Evolutionary conservation across 1,139 yeast species (phyloP).

Genomic region (Sugiyamaella novakii): DNA sequence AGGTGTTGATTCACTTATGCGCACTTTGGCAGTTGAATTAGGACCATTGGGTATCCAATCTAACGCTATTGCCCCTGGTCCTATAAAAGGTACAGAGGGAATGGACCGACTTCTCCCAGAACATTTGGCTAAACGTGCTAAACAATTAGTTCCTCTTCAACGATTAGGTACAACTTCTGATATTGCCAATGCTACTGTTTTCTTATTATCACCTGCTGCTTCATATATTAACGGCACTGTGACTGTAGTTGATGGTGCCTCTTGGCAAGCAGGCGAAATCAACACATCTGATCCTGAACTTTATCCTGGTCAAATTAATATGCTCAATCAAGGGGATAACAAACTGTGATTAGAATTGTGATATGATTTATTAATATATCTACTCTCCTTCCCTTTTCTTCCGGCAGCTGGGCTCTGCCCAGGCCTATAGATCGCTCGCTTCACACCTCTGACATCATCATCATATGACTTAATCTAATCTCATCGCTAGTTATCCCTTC

Average conservation of each 20-base stretch:
- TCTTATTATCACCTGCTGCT: conserved; percentile 80
- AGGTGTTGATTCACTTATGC: conserved; percentile 83
- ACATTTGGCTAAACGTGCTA: conserved; percentile 44
- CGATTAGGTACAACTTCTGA: conserved; percentile 74
- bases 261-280: conserved; percentile 70
- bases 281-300: conserved; percentile 3
- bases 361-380: background rate
- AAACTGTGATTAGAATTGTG: background rate
- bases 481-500: too few species aligned
- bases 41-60: conserved; percentile 84
- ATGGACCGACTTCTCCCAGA: conserved; percentile 56
- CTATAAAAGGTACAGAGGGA: conserved; percentile 81
- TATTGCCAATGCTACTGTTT: conserved; percentile 88
- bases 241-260: conserved; percentile 85
- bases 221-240: conserved; percentile 75
- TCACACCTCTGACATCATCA: too few species aligned
- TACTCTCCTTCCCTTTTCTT: background rate
- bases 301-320: conserved; percentile 1
- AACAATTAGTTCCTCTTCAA: conserved; percentile 58
- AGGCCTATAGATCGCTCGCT: conserved; percentile 2
- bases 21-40: conserved; percentile 80
- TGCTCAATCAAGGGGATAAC: background rate
- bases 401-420: conserved; percentile 13
- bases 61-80: conserved; percentile 88
- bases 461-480: too few species aligned